Percentiles rank a stretch among this genome's conserved stretches.
Conservation (phyloP, 805 yeast species). For the Starmerella apicola region DNA sequence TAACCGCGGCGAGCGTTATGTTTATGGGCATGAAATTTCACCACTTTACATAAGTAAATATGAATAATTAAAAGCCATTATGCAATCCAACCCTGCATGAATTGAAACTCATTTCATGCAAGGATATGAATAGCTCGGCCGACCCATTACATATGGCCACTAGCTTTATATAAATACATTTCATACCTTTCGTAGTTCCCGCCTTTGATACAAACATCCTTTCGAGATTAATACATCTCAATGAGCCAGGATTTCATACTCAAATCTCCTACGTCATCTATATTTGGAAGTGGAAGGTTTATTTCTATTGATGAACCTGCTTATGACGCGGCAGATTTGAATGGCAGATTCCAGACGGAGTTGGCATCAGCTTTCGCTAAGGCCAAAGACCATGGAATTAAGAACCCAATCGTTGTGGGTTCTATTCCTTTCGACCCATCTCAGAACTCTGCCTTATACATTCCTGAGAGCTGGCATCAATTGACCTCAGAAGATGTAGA, state of each 20-base stretch:
- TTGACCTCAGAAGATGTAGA: not conserved
- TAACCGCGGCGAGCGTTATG: no score
- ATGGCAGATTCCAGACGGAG: conserved; percentile 6
- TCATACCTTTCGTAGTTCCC: no score
- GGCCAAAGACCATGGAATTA: conserved; percentile 9
- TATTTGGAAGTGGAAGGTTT: conserved; percentile 5
- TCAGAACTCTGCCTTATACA: conserved; percentile 4
- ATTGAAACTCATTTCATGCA: no score
- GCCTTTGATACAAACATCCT: no score
- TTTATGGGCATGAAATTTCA: no score
- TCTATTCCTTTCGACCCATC: conserved; percentile 14
- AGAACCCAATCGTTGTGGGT: conserved; percentile 12
- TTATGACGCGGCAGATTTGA: conserved; percentile 7
- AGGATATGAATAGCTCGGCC: no score
- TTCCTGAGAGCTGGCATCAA: conserved; percentile 6
- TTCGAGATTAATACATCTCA: no score
- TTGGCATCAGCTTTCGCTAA: not conserved
- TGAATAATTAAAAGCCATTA: no score
- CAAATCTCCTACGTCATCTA: not conserved
- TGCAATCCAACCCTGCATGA: no score
- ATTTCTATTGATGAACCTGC: conserved; percentile 7
- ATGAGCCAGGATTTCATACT: not conserved
- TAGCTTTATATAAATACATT: no score
- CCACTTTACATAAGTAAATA: no score
- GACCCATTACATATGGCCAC: no score